Evolutionary conservation across 768 basidiomycete genomes (phyloP).

Genomic region (Rhodotorula paludigena): DNA sequence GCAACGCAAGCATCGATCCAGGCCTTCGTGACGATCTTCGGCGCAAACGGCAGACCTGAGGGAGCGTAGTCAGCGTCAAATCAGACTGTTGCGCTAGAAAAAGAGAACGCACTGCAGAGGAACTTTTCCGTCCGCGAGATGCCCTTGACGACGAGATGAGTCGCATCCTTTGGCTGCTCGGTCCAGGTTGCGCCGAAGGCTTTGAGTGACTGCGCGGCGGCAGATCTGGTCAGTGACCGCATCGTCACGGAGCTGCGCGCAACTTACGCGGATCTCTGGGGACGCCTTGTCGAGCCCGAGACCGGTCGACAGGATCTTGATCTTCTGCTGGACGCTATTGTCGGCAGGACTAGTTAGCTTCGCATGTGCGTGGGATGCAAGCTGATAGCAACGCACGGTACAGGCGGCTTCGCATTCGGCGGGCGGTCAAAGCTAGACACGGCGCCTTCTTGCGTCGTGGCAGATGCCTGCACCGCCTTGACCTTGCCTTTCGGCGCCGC

Average conservation of each 20-base stretch:
- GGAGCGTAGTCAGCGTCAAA: neutral
- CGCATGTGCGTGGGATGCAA: neutral
- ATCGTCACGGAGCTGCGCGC: neutral
- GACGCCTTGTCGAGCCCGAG: slow-evolving; percentile 54
- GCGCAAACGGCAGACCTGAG: slow-evolving; percentile 59
- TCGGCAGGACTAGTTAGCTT: no score
- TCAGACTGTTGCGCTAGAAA: fast-evolving
- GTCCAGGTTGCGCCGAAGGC: slow-evolving; percentile 66
- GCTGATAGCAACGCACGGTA: neutral
- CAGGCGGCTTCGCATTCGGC: slow-evolving; percentile 25
- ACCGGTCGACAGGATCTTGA: slow-evolving; percentile 67
- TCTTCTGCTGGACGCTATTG: slow-evolving; percentile 5
- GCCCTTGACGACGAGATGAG: slow-evolving; percentile 66
- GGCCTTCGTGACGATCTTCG: slow-evolving; percentile 59
- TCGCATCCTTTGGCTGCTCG: slow-evolving; percentile 62
- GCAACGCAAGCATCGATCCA: slow-evolving; percentile 66
- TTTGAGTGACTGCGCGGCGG: slow-evolving; percentile 54
- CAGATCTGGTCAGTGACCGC: neutral
- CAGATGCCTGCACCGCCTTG: neutral
- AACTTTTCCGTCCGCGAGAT: slow-evolving; percentile 84
- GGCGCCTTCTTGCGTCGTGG: slow-evolving; percentile 7
- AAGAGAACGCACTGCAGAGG: slow-evolving; percentile 51
- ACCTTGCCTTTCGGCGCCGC: neutral
- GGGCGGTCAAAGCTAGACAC: slow-evolving; percentile 34
- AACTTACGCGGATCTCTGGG: slow-evolving; percentile 61